A percentile compares a stretch with the other conserved stretches of the same genome.
These are phyloP conservation scores for Argentina anserina DNA, from an alignment of 306 rosid genomes.

Conservation along the genomic window DNA sequence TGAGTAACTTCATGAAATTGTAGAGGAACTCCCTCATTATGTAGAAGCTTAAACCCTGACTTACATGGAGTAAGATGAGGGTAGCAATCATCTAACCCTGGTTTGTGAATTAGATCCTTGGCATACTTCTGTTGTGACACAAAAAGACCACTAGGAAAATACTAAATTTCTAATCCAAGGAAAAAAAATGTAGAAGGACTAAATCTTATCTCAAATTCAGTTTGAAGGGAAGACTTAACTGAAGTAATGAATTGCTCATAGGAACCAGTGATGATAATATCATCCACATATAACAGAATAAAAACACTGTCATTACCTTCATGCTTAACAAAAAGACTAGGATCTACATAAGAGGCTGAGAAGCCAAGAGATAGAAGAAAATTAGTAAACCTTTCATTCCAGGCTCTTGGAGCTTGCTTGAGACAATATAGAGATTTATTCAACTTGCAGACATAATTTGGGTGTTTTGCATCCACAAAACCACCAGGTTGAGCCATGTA, in stretches of 20 bases:
- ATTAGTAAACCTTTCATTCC: background rate
- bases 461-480: background rate
- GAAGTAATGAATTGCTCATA: fast-evolving
- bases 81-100: background rate
- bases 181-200: background rate
- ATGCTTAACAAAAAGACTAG: background rate
- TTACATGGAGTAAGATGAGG: background rate
- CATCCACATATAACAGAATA: too few relatives aligned
- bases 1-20: background rate
- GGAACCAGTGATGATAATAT: background rate
- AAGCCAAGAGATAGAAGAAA: background rate
- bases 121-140: background rate
- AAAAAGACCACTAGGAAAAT: background rate
- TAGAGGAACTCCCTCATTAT: background rate
- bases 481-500: background rate
- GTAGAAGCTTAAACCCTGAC: fast-evolving
- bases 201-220: background rate
- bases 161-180: background rate
- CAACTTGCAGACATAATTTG: background rate
- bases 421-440: background rate
- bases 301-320: background rate
- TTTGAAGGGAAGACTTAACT: background rate
- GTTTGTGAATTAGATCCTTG: background rate
- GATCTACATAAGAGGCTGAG: background rate
- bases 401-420: background rate